A percentile compares a stretch with the other conserved stretches of the same genome.
Evolutionary conservation across 139 green algal genomes (phyloP).

Genomic region (Marvania coccoides): DNA sequence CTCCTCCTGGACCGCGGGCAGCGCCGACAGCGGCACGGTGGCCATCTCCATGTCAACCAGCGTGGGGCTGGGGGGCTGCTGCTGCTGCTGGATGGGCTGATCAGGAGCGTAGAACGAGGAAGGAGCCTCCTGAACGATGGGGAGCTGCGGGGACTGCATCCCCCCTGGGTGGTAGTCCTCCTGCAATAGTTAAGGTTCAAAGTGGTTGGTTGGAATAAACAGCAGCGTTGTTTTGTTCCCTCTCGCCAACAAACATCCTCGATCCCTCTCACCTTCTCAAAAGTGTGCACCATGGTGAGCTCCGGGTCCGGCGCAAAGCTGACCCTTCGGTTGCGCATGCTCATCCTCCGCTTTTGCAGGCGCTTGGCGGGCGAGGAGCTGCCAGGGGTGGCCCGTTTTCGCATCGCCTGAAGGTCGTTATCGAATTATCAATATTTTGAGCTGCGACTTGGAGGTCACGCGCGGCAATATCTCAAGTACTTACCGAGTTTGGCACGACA

Average conservation of each 20-base stretch:
- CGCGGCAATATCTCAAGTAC: background rate
- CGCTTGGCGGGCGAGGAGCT: constrained; percentile 4
- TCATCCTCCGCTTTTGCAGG: constrained; percentile 17
- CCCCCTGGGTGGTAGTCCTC: background rate
- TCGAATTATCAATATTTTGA: no score
- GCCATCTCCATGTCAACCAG: constrained; percentile 22
- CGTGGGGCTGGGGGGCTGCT: background rate
- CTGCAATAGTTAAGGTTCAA: no score
- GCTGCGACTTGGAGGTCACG: background rate
- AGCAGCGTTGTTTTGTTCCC: no score
- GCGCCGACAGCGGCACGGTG: background rate
- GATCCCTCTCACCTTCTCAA: constrained; percentile 16
- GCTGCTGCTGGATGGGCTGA: no score
- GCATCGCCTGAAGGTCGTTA: background rate
- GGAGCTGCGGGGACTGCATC: background rate
- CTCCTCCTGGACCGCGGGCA: background rate
- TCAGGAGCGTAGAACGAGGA: no score
- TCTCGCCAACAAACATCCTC: background rate
- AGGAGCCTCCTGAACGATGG: background rate
- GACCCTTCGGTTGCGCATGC: constrained; percentile 13
- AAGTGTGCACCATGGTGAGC: constrained; percentile 26
- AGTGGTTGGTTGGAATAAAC: no score
- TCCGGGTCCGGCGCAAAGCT: constrained; percentile 35
- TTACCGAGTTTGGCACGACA: constrained; percentile 1
- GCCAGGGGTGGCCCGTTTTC: background rate